Conservation (phyloP, 108 stramenopile genomes). For the Conticribra guillardii region DNA sequence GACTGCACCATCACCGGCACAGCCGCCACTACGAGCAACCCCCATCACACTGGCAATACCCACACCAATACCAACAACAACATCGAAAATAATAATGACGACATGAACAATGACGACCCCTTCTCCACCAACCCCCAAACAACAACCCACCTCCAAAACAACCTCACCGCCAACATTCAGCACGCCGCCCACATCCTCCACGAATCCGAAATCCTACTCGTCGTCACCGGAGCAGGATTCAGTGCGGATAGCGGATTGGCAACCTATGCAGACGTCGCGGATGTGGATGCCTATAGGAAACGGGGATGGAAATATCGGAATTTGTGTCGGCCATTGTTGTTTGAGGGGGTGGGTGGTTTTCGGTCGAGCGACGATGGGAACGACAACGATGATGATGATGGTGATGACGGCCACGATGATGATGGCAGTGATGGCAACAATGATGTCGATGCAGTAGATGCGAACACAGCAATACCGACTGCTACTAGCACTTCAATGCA, state of each 20-base stretch:
- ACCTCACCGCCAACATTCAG: no score
- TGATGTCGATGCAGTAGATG: not conserved
- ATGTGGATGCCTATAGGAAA: slow-evolving; percentile 41
- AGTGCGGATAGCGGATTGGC: slow-evolving; percentile 51
- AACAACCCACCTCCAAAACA: no score
- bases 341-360: not conserved
- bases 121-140: no score
- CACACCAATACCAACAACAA: not conserved
- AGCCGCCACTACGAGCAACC: no score
- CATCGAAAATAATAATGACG: not conserved
- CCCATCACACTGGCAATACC: no score
- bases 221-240: slow-evolving; percentile 57
- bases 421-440: not conserved
- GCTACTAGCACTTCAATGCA: not conserved
- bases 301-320: slow-evolving; percentile 43
- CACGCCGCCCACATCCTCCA: slow-evolving; percentile 29
- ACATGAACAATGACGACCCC: not conserved
- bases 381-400: slow-evolving; percentile 1
- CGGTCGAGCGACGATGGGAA: not conserved
- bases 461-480: not conserved
- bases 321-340: slow-evolving; percentile 25
- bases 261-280: slow-evolving; percentile 42
- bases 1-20: no score
- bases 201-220: slow-evolving; percentile 42
- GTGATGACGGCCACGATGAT: slow-evolving; percentile 1